Percentiles rank a stretch among this genome's conserved stretches.
phyloP scores from a whole-genome alignment of 257 asterid species.

The Solanum arcanum region DNA sequence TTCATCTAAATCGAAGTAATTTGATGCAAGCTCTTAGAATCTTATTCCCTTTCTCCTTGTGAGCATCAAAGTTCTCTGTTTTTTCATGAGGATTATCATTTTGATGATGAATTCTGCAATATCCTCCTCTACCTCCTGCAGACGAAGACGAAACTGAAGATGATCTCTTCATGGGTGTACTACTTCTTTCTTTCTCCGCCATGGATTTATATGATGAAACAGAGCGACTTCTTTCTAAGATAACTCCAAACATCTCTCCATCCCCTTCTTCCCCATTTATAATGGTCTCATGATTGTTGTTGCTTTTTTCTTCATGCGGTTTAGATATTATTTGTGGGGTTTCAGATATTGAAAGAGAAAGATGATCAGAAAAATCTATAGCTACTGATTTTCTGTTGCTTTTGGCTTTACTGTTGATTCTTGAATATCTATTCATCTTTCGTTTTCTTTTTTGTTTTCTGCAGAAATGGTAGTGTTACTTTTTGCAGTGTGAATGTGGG shows the following conservation, averaged over 20 bases:
- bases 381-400: background rate
- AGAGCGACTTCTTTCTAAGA: constrained; percentile 14
- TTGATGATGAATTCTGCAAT: constrained; percentile 21
- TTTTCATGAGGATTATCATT: constrained; percentile 1
- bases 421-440: constrained; percentile 14
- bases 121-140: constrained; percentile 2
- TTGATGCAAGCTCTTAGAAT: constrained; percentile 15
- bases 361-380: background rate
- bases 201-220: constrained; percentile 2
- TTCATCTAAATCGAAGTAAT: constrained; percentile 9
- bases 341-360: background rate
- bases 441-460: background rate
- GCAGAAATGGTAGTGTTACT: background rate
- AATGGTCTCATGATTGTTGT: background rate
- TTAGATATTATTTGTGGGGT: background rate
- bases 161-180: constrained; percentile 17
- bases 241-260: constrained; percentile 34
- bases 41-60: constrained; percentile 9
- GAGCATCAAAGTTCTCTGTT: background rate
- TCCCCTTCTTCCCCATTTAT: background rate
- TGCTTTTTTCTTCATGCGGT: background rate
- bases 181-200: constrained; percentile 8
- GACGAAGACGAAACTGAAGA: constrained; percentile 6
- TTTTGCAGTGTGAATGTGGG: background rate
- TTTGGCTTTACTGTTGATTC: constrained; percentile 3